Percentiles rank a stretch among this genome's conserved stretches.
Conservation (phyloP, 169 alveolate species). For the Plasmodium gaboni region DNA sequence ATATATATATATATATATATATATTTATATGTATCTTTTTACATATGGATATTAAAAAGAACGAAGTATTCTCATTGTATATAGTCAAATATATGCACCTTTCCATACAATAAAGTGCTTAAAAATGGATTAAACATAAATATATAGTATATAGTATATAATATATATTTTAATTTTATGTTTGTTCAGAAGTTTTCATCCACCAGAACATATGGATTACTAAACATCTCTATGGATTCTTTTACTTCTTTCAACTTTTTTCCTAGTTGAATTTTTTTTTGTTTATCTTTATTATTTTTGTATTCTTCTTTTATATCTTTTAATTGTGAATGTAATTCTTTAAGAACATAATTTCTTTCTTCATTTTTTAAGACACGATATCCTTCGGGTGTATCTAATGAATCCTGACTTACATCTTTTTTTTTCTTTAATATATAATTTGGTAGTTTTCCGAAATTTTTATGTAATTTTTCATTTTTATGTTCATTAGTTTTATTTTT, state of each 20-base stretch:
- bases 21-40: no score
- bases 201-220: slow-evolving; percentile 50
- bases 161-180: neutral
- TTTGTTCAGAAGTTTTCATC: slow-evolving; percentile 25
- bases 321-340: slow-evolving; percentile 59
- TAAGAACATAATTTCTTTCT: slow-evolving; percentile 44
- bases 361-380: slow-evolving; percentile 52
- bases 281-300: slow-evolving; percentile 44
- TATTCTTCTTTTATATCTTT: slow-evolving; percentile 48
- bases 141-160: no score
- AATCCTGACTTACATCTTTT: slow-evolving; percentile 31
- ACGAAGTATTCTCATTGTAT: no score
- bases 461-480: slow-evolving; percentile 28
- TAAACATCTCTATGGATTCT: slow-evolving; percentile 47
- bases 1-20: no score
- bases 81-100: no score
- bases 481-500: slow-evolving; percentile 13
- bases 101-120: no score
- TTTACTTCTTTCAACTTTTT: slow-evolving; percentile 52
- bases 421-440: slow-evolving; percentile 54
- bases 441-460: slow-evolving; percentile 53
- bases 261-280: slow-evolving; percentile 40
- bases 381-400: slow-evolving; percentile 39
- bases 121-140: no score
- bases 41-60: no score